These are phyloP conservation scores for Ganoderma lingzhi DNA, from an alignment of 1,284 basidiomycete species.

Conservation along the genomic window DNA sequence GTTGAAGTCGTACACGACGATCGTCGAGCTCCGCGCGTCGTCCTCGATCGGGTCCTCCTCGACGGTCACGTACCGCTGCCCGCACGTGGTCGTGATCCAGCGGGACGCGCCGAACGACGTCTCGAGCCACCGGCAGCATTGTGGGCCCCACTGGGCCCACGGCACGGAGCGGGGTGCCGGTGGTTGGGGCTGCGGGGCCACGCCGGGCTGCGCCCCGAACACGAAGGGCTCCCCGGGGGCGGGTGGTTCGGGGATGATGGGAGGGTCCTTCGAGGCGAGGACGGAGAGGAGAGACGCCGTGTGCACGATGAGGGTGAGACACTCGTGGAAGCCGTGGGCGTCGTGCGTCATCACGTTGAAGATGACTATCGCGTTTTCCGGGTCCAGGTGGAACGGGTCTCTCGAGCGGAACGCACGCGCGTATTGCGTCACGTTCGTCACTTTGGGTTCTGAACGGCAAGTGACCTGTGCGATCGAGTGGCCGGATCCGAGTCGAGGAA, in stretches of 20 bases:
- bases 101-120: constrained; percentile 31
- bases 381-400: constrained; percentile 32
- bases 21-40: constrained; percentile 26
- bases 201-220: background rate
- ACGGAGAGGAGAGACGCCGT: constrained; percentile 31
- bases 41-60: constrained; percentile 30
- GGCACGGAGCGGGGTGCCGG: constrained; percentile 14
- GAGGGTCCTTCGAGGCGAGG: constrained; percentile 10
- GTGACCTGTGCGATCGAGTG: constrained; percentile 30
- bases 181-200: background rate
- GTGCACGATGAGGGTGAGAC: constrained; percentile 36
- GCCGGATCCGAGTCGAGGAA: constrained; percentile 24
- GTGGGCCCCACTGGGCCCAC: constrained; percentile 35
- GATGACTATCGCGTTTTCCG: constrained; percentile 33
- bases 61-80: constrained; percentile 36
- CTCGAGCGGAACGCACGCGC: constrained; percentile 19
- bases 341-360: constrained; percentile 37
- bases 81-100: constrained; percentile 40
- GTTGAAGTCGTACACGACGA: constrained; percentile 38
- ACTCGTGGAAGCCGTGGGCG: constrained; percentile 28
- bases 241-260: background rate
- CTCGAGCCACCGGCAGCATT: constrained; percentile 32
- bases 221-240: background rate
- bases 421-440: constrained; percentile 19
- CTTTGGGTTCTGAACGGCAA: constrained; percentile 38